These are phyloP conservation scores for Pestalotiopsis sp. DNA, from an alignment of 2,329 filamentous ascomycete genomes.

Conservation along the genomic window DNA sequence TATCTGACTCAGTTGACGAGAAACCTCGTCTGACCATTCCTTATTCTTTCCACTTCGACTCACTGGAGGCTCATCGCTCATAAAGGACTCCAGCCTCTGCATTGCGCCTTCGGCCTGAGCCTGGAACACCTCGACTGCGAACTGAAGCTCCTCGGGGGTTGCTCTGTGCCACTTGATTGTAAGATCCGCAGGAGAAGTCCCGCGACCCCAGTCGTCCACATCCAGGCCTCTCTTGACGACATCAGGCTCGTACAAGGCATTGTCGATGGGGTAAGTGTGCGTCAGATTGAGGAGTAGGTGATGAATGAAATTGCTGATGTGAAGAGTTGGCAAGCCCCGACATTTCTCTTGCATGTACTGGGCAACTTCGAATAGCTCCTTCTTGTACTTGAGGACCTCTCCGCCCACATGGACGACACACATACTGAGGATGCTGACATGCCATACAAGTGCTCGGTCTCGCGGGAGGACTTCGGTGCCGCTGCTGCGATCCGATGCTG, in stretches of 20 bases:
- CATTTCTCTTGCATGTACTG: slow-evolving; percentile 97
- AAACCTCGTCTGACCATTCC: slow-evolving; percentile 98
- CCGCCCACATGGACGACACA: slow-evolving; percentile 94
- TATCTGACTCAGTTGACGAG: slow-evolving; percentile 83
- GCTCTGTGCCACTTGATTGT: slow-evolving; percentile 93
- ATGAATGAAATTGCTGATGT: slow-evolving; percentile 97
- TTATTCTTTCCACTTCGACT: slow-evolving; percentile 95
- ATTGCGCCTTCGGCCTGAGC: slow-evolving; percentile 80
- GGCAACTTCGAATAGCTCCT: slow-evolving; percentile 88
- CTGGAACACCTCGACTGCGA: slow-evolving; percentile 87
- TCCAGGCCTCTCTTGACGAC: slow-evolving; percentile 72
- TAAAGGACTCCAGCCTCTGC: slow-evolving; percentile 75
- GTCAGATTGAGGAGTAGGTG: slow-evolving; percentile 94
- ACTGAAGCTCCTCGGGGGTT: slow-evolving; percentile 76
- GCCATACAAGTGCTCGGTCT: slow-evolving; percentile 93
- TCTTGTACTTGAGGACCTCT: slow-evolving; percentile 85
- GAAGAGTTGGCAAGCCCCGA: slow-evolving; percentile 88
- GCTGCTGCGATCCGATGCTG: slow-evolving; percentile 90
- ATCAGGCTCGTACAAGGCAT: slow-evolving; percentile 81
- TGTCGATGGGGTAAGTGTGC: slow-evolving; percentile 90
- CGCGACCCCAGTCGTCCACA: slow-evolving; percentile 81
- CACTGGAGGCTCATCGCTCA: slow-evolving; percentile 77
- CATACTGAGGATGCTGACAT: slow-evolving; percentile 97
- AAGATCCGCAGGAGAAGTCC: slow-evolving; percentile 73
- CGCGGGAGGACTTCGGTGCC: slow-evolving; percentile 91